phyloP scores from a whole-genome alignment of 1,139 yeast genomes.

The Hyphopichia fennica region DNA sequence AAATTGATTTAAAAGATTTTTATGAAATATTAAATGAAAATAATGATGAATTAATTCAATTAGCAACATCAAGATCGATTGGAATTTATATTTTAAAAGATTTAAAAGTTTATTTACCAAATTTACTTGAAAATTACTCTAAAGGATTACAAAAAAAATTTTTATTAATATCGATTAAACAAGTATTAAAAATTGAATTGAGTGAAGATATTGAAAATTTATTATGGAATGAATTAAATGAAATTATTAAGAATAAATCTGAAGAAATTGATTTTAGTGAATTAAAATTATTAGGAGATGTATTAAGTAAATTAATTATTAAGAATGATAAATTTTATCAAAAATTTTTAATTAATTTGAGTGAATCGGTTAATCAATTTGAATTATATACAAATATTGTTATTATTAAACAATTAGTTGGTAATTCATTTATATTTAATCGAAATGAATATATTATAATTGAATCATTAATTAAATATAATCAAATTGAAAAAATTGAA shows the following conservation, averaged over 20 bases:
- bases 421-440: background rate
- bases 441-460: slow-evolving; percentile 8
- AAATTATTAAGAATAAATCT: slow-evolving; percentile 4
- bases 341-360: slow-evolving; percentile 15
- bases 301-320: slow-evolving; percentile 24
- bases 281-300: slow-evolving; percentile 32
- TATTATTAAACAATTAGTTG: slow-evolving; percentile 24
- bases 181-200: slow-evolving; percentile 24
- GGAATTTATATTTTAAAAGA: slow-evolving; percentile 50
- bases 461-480: background rate
- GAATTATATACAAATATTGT: slow-evolving; percentile 32
- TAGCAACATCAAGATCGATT: slow-evolving; percentile 53
- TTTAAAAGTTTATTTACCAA: slow-evolving; percentile 30
- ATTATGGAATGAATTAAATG: slow-evolving; percentile 11
- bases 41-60: slow-evolving; percentile 38
- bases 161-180: slow-evolving; percentile 35
- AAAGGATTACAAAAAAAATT: slow-evolving; percentile 20
- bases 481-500: slow-evolving; percentile 29
- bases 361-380: slow-evolving; percentile 10
- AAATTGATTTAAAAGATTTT: slow-evolving; percentile 27
- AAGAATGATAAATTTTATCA: slow-evolving; percentile 11
- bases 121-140: slow-evolving; percentile 24
- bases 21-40: slow-evolving; percentile 22
- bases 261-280: slow-evolving; percentile 16
- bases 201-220: slow-evolving; percentile 5